Conservation (phyloP, 805 yeast genomes). For the Blastobotrys chiropterorum region DNA sequence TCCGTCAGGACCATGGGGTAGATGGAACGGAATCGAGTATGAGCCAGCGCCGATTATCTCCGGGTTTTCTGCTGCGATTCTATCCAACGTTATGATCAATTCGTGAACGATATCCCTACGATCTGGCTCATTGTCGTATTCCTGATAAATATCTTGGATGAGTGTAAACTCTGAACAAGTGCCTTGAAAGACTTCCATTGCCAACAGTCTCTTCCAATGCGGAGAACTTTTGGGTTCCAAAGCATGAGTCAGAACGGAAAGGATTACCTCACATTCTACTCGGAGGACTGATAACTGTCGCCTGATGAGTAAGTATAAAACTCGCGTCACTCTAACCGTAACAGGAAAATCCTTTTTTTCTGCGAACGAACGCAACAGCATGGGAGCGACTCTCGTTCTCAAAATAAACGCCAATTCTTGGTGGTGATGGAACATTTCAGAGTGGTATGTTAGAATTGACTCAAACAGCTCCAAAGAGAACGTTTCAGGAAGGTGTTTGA, state of each 20-base stretch:
- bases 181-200: slow-evolving; percentile 65
- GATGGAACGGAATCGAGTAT: slow-evolving; percentile 11
- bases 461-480: slow-evolving; percentile 81
- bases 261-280: slow-evolving; percentile 74
- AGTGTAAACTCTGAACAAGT: slow-evolving; percentile 52
- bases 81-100: slow-evolving; percentile 40
- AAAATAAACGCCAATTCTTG: slow-evolving; percentile 61
- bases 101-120: slow-evolving; percentile 58
- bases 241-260: slow-evolving; percentile 69
- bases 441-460: slow-evolving; percentile 63
- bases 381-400: slow-evolving; percentile 66
- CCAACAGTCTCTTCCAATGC: slow-evolving; percentile 66
- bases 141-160: slow-evolving; percentile 47
- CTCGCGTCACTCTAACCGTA: slow-evolving; percentile 68
- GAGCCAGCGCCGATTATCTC: slow-evolving; percentile 28
- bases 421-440: slow-evolving; percentile 47
- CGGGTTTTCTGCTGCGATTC: slow-evolving; percentile 32
- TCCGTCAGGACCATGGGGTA: slow-evolving; percentile 9
- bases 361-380: slow-evolving; percentile 61
- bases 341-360: slow-evolving; percentile 57
- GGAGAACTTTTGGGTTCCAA: slow-evolving; percentile 53
- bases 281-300: slow-evolving; percentile 58
- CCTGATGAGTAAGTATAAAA: slow-evolving; percentile 55
- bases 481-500: slow-evolving; percentile 47
- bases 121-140: slow-evolving; percentile 54